Percentiles rank a stretch among this genome's conserved stretches.
Evolutionary conservation across 2,329 filamentous ascomycete genomes (phyloP).

Genomic region (Penicillium italicum): DNA sequence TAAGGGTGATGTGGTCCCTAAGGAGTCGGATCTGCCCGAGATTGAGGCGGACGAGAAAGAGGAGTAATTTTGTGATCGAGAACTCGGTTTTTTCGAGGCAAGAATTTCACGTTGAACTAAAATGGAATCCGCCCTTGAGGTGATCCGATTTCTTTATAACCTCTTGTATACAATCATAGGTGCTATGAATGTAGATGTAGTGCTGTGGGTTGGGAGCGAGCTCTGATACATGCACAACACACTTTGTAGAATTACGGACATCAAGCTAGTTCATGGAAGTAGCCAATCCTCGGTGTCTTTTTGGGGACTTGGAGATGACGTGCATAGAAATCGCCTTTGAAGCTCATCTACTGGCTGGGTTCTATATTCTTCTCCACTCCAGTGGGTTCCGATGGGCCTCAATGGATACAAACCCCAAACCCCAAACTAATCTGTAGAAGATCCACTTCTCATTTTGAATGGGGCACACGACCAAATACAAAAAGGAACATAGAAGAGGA

Average conservation of each 20-base stretch:
- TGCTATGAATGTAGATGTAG: background rate
- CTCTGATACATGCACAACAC: too few relatives aligned
- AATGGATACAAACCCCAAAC: background rate
- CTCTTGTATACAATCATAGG: background rate
- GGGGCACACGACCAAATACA: background rate
- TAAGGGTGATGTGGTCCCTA: conserved; percentile 30
- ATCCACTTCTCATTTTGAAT: background rate
- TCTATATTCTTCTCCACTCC: background rate
- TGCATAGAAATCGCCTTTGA: background rate
- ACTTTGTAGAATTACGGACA: background rate
- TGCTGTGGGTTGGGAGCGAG: background rate
- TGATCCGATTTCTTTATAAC: background rate
- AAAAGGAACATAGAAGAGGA: background rate
- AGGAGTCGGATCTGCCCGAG: conserved; percentile 31
- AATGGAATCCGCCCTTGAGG: background rate
- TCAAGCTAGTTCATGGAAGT: background rate
- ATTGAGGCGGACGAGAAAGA: conserved; percentile 31
- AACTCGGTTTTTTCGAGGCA: too few relatives aligned
- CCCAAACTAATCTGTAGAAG: background rate
- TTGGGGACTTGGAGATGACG: background rate
- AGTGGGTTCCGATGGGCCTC: background rate
- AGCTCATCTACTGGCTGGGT: background rate
- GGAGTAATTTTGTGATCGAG: background rate
- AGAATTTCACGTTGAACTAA: background rate
- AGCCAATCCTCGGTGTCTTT: background rate